Base-by-base conservation (phyloP, 768 basidiomycete species). In the Boletus rex-veris region DNA sequence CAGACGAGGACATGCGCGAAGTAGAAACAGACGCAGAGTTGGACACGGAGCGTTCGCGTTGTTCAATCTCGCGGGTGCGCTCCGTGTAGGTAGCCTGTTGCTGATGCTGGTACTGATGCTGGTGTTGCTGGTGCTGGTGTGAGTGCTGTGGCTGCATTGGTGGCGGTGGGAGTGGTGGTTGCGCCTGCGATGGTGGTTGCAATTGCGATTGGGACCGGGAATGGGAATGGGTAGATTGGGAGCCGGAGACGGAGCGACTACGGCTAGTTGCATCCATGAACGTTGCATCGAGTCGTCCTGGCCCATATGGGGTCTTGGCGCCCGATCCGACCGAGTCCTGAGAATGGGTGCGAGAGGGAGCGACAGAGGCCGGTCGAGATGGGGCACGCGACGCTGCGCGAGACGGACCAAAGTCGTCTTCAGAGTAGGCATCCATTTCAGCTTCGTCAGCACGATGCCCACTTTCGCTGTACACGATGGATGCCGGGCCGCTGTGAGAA, bases 381-480 rank as follows among this genome's bases (percentile, higher is more conserved):
- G 77, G 73, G 5, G 66, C 67, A 8, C 69, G 68, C 50, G 68
- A 73, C 54, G 66, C 57, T 11, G 71, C 18, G 50, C 63, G 56
- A 55, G 69, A 71, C 7, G 67, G 61, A 5, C 66, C 68, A 52
- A 66, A 69, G 53, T 88, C 86, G 52, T 89, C 88, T 65, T 88
- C 87, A 0, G 83, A 81, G 52, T 77, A 82, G 12, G 69, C 64
- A 56, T 88, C 86, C 0, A 75, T 75, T 58, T 90, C 88, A 35
- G 88, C 87, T 64, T 90, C 88, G 35, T 88, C 86, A 5, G 79
- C 76, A 50, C 87, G 80, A 57, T 83, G 82, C 0, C 88, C 88
- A 48, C 86, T 79, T 70, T 91, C 88, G 64, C 88, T 90, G 71
- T 88, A 90, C 11, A 91, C 80, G 51, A 91, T 91, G 7, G 84